These are phyloP conservation scores for Leishmania braziliensis DNA, from an alignment of 208 protist species.

Conservation along the genomic window DNA sequence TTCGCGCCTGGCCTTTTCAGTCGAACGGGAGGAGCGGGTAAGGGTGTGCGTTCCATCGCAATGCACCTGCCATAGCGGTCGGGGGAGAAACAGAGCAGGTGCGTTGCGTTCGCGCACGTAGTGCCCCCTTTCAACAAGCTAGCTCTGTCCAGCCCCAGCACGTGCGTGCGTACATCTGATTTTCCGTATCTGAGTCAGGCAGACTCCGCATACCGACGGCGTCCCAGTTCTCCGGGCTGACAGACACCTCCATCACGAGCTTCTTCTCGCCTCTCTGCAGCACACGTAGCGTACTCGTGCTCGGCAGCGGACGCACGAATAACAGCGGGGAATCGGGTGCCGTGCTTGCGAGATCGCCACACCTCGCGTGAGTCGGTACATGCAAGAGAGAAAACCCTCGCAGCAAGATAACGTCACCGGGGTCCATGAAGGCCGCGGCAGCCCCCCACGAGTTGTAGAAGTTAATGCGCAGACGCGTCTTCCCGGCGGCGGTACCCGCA, in stretches of 20 bases:
- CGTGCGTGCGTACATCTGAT: constrained; percentile 17
- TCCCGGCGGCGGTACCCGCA: constrained; percentile 8
- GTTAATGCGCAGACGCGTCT: constrained; percentile 41
- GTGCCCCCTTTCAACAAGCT: not conserved
- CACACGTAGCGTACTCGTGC: constrained; percentile 41
- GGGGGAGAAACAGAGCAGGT: not conserved
- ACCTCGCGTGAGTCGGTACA: not conserved
- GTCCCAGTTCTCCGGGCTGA: constrained; percentile 50
- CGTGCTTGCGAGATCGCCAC: not conserved
- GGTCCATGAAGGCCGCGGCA: constrained; percentile 65
- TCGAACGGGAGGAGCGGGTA: not conserved
- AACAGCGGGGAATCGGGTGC: constrained; percentile 1
- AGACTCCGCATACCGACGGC: constrained; percentile 49
- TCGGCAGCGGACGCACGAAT: constrained; percentile 45
- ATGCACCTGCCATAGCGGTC: not conserved
- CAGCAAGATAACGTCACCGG: constrained; percentile 62
- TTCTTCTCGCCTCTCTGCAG: constrained; percentile 46
- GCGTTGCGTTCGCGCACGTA: not conserved
- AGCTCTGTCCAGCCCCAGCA: constrained; percentile 6
- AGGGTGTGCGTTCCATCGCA: not conserved
- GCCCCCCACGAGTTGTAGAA: constrained; percentile 77
- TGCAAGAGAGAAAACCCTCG: constrained; percentile 27
- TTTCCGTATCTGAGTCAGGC: constrained; percentile 21
- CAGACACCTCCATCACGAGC: constrained; percentile 67
- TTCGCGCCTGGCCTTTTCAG: not conserved